Conservation (phyloP, 2,329 filamentous ascomycete species). For the Trichoderma lentiforme region DNA sequence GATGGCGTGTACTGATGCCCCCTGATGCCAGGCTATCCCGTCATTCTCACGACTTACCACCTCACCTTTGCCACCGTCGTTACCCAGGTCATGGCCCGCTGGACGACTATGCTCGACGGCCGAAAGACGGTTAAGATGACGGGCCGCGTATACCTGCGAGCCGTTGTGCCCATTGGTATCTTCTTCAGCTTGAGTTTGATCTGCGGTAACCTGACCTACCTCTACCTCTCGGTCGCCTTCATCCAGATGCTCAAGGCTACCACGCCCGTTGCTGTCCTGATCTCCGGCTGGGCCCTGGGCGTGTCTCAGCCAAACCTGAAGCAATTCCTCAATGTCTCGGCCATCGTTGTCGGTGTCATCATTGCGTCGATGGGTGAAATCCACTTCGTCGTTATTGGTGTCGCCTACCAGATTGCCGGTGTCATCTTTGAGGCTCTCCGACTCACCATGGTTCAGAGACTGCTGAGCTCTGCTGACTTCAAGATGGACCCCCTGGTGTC, state of each 20-base stretch:
- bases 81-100: slow-evolving; percentile 89
- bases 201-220: slow-evolving; percentile 91
- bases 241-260: slow-evolving; percentile 99
- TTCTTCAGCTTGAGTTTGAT: slow-evolving; percentile 97
- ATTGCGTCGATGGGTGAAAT: slow-evolving; percentile 96
- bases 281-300: slow-evolving; percentile 85
- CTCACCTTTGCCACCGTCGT: slow-evolving; percentile 88
- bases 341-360: slow-evolving; percentile 91
- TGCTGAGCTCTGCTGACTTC: slow-evolving; percentile 78
- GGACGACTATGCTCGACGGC: slow-evolving; percentile 85
- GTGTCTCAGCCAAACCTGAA: slow-evolving; percentile 80
- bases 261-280: slow-evolving; percentile 86
- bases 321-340: slow-evolving; percentile 86
- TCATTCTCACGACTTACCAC: slow-evolving; percentile 95
- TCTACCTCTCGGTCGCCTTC: slow-evolving; percentile 93
- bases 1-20: slow-evolving; percentile 18
- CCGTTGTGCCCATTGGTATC: slow-evolving; percentile 89
- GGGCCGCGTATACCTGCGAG: slow-evolving; percentile 83
- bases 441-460: slow-evolving; percentile 78
- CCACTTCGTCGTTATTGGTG: slow-evolving; percentile 78
- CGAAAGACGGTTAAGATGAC: slow-evolving; percentile 98
- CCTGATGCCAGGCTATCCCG: slow-evolving; percentile 55
- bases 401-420: slow-evolving; percentile 74
- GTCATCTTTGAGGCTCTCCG: slow-evolving; percentile 80
- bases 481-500: slow-evolving; percentile 91